These are phyloP conservation scores for Hymenoscyphus occultus DNA, from an alignment of 2,329 filamentous ascomycete genomes.

Conservation along the genomic window DNA sequence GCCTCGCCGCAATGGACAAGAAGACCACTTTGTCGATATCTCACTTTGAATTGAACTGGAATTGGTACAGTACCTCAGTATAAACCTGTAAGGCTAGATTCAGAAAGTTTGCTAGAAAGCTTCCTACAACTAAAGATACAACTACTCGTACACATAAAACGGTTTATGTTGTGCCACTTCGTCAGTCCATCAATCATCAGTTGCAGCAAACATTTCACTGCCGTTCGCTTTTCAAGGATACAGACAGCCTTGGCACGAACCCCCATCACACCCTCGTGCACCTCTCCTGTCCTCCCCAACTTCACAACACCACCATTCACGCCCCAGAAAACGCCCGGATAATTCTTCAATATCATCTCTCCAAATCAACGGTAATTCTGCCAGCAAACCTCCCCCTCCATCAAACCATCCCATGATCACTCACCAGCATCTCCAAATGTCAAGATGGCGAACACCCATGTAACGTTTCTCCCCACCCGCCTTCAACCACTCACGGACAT, in stretches of 20 bases:
- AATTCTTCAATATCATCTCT: neutral
- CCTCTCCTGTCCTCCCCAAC: neutral
- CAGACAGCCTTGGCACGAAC: neutral
- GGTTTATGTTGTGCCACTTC: too few species aligned
- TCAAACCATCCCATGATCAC: neutral
- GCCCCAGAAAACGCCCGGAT: neutral
- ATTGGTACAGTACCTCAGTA: too few species aligned
- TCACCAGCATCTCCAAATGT: neutral
- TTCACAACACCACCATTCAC: neutral
- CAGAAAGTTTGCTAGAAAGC: too few species aligned
- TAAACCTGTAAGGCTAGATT: too few species aligned
- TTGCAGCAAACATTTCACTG: too few species aligned
- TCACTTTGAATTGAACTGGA: too few species aligned
- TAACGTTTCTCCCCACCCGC: neutral
- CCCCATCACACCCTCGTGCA: neutral
- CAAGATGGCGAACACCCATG: neutral
- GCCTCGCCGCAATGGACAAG: neutral
- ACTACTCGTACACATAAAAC: too few species aligned
- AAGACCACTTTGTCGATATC: neutral
- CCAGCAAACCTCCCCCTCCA: neutral
- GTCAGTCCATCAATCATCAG: too few species aligned
- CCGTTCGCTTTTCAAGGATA: neutral
- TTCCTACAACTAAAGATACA: too few species aligned
- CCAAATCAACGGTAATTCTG: neutral
- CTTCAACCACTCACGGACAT: conserved; percentile 2